Percentiles rank a stretch among this genome's conserved stretches.
These are phyloP conservation scores for Chondrus crispus DNA, from an alignment of 23 red algal species.

Conservation along the genomic window DNA sequence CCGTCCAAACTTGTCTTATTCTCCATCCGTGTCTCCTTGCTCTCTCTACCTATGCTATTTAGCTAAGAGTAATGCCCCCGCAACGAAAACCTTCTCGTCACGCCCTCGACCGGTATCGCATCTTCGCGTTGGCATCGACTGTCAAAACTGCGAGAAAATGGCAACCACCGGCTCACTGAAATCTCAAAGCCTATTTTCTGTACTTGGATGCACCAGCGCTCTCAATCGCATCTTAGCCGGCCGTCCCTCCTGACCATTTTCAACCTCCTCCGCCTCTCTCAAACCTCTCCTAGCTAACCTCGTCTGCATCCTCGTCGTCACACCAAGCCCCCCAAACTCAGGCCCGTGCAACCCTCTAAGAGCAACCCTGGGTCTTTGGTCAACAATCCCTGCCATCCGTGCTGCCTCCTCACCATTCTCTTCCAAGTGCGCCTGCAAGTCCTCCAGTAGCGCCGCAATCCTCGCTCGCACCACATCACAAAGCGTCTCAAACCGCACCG, in stretches of 20 bases:
- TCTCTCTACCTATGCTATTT: no score
- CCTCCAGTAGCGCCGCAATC: conserved; percentile 10
- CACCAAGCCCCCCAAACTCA: neutral
- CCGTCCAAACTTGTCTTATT: no score
- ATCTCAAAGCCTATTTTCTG: neutral
- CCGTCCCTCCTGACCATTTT: neutral
- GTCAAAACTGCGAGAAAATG: no score
- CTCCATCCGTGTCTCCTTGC: no score
- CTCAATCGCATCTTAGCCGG: neutral
- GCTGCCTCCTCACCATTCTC: neutral
- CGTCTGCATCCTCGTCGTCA: neutral
- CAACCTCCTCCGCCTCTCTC: no score
- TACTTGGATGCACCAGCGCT: neutral
- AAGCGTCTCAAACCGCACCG: conserved; percentile 35
- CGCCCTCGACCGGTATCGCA: no score
- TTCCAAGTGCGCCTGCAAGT: conserved; percentile 4
- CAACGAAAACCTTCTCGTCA: no score
- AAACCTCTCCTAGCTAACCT: neutral
- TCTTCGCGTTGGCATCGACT: no score
- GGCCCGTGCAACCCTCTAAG: neutral
- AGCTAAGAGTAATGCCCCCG: no score
- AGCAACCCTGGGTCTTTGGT: neutral
- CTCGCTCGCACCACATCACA: conserved; percentile 36
- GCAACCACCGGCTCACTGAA: no score
- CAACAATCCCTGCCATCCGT: neutral